A percentile compares a stretch with the other conserved stretches of the same genome.
These are phyloP conservation scores for Sordaria brevicollis DNA, from an alignment of 495 filamentous ascomycete genomes.

Conservation along the genomic window DNA sequence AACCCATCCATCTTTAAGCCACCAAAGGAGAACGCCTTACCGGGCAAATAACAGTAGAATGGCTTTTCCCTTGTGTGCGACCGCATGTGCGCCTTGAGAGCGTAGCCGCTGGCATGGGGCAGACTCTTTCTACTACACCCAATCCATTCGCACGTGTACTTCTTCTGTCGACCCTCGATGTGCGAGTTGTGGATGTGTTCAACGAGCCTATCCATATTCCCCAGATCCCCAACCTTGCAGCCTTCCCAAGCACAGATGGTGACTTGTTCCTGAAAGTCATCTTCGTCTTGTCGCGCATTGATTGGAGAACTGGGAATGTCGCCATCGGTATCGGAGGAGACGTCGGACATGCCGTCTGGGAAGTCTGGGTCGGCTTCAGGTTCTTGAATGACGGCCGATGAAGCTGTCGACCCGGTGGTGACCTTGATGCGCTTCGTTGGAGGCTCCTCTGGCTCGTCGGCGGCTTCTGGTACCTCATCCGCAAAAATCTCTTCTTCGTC, in stretches of 20 bases:
- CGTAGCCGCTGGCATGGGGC: slow-evolving; percentile 90
- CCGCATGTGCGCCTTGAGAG: slow-evolving; percentile 90
- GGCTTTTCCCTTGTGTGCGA: slow-evolving; percentile 97
- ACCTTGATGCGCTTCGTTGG: slow-evolving; percentile 42
- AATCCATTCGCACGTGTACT: slow-evolving; percentile 88
- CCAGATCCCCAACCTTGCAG: slow-evolving; percentile 67
- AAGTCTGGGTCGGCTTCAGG: slow-evolving; percentile 28
- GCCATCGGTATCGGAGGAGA: slow-evolving; percentile 82
- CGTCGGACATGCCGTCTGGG: slow-evolving; percentile 40
- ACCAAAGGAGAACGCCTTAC: slow-evolving; percentile 35
- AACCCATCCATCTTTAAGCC: background rate
- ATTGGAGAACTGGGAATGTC: slow-evolving; percentile 64
- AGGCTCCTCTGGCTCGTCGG: slow-evolving; percentile 25
- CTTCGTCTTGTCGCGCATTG: slow-evolving; percentile 57
- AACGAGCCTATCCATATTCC: slow-evolving; percentile 90
- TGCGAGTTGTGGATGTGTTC: slow-evolving; percentile 90
- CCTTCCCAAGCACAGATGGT: slow-evolving; percentile 84
- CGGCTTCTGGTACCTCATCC: slow-evolving; percentile 27
- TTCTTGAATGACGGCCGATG: slow-evolving; percentile 34
- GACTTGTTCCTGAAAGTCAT: slow-evolving; percentile 81
- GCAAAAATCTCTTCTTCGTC: slow-evolving; percentile 39
- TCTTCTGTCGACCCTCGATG: slow-evolving; percentile 61
- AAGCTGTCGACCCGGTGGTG: slow-evolving; percentile 31
- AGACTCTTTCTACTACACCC: slow-evolving; percentile 80
- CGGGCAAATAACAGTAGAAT: slow-evolving; percentile 89